Evolutionary conservation across 108 stramenopile species (phyloP).

Genomic region (Cyclotella sp.): DNA sequence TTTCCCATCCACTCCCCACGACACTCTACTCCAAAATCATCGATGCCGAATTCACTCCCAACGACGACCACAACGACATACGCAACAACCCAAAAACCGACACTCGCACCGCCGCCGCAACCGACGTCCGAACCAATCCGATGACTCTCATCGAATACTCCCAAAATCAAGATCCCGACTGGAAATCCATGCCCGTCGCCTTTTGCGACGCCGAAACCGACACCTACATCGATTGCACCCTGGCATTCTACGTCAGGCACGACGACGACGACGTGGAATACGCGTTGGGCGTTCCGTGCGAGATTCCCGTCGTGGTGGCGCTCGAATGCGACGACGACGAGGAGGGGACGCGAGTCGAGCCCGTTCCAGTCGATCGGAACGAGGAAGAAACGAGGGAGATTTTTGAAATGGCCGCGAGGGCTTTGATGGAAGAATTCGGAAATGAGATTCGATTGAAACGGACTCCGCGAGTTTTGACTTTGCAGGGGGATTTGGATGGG

Average conservation of each 20-base stretch:
- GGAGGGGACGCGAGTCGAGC: too few relatives aligned
- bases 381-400: slow-evolving; percentile 47
- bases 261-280: slow-evolving; percentile 25
- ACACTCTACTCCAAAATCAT: slow-evolving; percentile 23
- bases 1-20: not conserved
- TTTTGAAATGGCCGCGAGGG: slow-evolving; percentile 51
- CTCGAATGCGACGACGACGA: slow-evolving; percentile 24
- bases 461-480: slow-evolving; percentile 48
- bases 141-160: slow-evolving; percentile 47
- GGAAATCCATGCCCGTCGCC: slow-evolving; percentile 52
- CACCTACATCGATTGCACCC: slow-evolving; percentile 51
- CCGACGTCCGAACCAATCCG: not conserved
- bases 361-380: too few relatives aligned
- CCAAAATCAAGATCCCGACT: slow-evolving; percentile 53
- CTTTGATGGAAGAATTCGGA: slow-evolving; percentile 42
- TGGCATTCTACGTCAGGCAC: slow-evolving; percentile 50
- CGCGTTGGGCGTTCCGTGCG: slow-evolving; percentile 43
- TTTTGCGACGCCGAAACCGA: slow-evolving; percentile 43
- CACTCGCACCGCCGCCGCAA: slow-evolving; percentile 11
- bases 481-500: slow-evolving; percentile 43
- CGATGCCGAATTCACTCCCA: slow-evolving; percentile 41
- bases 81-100: not conserved
- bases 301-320: slow-evolving; percentile 48
- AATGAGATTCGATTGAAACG: slow-evolving; percentile 30
- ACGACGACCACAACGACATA: slow-evolving; percentile 9